Percentiles rank a stretch among this genome's conserved stretches.
Conservation (phyloP, 495 filamentous ascomycete species). For the Penicillium taxi region DNA sequence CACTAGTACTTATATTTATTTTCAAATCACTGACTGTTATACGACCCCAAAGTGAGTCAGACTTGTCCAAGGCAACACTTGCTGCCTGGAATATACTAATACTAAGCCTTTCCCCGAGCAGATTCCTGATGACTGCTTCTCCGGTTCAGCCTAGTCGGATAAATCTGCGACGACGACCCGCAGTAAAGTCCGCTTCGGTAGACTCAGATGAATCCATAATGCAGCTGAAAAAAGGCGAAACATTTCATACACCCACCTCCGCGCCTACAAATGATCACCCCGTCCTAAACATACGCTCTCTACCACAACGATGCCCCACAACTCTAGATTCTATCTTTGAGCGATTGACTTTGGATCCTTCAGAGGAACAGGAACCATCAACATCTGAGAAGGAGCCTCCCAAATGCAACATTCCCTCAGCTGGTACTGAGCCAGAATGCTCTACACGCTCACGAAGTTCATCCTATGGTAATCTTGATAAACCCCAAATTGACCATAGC, state of each 20-base stretch:
- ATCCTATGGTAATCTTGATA: neutral
- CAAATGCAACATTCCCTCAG: neutral
- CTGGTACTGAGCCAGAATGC: neutral
- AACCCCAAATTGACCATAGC: conserved; percentile 16
- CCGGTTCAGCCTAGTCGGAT: conserved; percentile 19
- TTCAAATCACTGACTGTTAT: too few species aligned
- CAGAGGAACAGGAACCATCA: conserved; percentile 13
- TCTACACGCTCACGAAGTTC: neutral
- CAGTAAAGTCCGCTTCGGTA: conserved; percentile 22
- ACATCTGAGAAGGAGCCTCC: too few species aligned
- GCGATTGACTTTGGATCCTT: conserved; percentile 32
- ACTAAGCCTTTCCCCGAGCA: too few species aligned
- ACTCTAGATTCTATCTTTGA: conserved; percentile 41
- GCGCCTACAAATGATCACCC: conserved; percentile 36
- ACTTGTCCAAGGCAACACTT: too few species aligned
- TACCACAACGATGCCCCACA: conserved; percentile 45
- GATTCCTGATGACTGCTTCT: conserved; percentile 18
- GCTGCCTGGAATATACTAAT: too few species aligned
- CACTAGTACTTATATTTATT: too few species aligned
- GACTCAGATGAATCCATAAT: conserved; percentile 19
- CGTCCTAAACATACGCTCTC: conserved; percentile 34
- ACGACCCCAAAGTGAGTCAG: too few species aligned
- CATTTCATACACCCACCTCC: conserved; percentile 41
- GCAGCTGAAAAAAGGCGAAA: conserved; percentile 43
- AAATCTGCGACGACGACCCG: conserved; percentile 30